Conservation (phyloP, 306 rosid species). For the Cicer bijugum region DNA sequence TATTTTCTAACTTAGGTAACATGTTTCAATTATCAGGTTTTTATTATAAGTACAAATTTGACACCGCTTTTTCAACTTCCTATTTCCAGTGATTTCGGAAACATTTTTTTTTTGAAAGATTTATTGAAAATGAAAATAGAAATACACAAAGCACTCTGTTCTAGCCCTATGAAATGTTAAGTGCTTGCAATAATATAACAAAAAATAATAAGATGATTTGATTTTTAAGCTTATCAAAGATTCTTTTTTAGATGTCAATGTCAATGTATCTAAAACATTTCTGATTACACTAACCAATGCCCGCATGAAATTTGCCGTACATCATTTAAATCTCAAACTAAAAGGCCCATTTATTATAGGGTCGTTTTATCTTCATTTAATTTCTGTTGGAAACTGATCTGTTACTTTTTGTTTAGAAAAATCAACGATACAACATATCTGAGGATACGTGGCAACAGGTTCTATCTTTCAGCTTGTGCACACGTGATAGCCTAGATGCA, state of each 20-base stretch:
- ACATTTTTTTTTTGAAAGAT: background rate
- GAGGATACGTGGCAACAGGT: conserved; percentile 99
- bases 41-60: background rate
- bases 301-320: background rate
- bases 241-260: too few relatives aligned
- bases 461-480: conserved; percentile 90
- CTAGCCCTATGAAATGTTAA: background rate
- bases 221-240: background rate
- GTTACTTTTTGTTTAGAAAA: conserved; percentile 62
- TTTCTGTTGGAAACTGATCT: conserved; percentile 47
- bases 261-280: background rate
- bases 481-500: conserved; percentile 83
- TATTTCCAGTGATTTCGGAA: background rate
- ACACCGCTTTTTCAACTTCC: background rate
- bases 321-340: conserved; percentile 15
- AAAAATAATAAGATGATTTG: too few relatives aligned
- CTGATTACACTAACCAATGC: background rate
- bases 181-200: too few relatives aligned
- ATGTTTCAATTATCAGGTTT: background rate
- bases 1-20: background rate
- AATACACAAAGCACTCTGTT: background rate
- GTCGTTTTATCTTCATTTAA: conserved; percentile 35
- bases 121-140: background rate
- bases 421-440: conserved; percentile 90
- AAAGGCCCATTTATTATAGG: conserved; percentile 20